These are phyloP conservation scores for Botrytis fragariae DNA, from an alignment of 2,329 filamentous ascomycete genomes.

Conservation along the genomic window DNA sequence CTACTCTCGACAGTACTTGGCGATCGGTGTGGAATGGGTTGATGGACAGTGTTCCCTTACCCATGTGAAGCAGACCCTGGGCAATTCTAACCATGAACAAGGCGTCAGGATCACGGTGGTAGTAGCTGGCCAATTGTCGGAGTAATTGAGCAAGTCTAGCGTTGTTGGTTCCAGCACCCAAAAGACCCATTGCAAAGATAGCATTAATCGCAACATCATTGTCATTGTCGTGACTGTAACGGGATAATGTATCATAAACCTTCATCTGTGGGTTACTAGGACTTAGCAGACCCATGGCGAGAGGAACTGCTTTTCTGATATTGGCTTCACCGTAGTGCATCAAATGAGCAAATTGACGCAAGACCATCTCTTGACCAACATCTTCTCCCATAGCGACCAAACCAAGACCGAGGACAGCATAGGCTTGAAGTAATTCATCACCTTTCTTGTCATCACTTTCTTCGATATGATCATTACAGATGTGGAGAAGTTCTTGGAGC, in stretches of 20 bases:
- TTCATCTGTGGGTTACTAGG: conserved; percentile 99
- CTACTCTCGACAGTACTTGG: conserved; percentile 88
- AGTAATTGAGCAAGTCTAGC: conserved; percentile 92
- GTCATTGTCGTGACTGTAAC: conserved; percentile 98
- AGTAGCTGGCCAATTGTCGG: conserved; percentile 94
- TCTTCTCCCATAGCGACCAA: conserved; percentile 98
- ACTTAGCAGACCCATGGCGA: conserved; percentile 95
- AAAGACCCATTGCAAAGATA: conserved; percentile 97
- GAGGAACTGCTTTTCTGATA: conserved; percentile 90
- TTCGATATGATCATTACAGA: conserved; percentile 96
- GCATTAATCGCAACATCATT: conserved; percentile 97
- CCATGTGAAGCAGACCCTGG: conserved; percentile 96
- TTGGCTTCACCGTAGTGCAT: conserved; percentile 99
- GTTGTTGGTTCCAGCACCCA: conserved; percentile 97
- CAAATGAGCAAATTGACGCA: conserved; percentile 93
- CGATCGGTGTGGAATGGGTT: conserved; percentile 99
- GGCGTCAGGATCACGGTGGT: conserved; percentile 92
- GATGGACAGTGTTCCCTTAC: conserved; percentile 93
- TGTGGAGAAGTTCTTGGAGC: conserved; percentile 93
- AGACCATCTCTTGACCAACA: conserved; percentile 96
- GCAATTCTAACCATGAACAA: conserved; percentile 99
- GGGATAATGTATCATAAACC: conserved; percentile 95
- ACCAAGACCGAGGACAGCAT: conserved; percentile 90
- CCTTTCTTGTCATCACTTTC: conserved; percentile 93
- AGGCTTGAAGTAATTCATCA: conserved; percentile 91